Evolutionary conservation across 1,284 basidiomycete genomes (phyloP).

Genomic region (Apiotrichum laibachii): DNA sequence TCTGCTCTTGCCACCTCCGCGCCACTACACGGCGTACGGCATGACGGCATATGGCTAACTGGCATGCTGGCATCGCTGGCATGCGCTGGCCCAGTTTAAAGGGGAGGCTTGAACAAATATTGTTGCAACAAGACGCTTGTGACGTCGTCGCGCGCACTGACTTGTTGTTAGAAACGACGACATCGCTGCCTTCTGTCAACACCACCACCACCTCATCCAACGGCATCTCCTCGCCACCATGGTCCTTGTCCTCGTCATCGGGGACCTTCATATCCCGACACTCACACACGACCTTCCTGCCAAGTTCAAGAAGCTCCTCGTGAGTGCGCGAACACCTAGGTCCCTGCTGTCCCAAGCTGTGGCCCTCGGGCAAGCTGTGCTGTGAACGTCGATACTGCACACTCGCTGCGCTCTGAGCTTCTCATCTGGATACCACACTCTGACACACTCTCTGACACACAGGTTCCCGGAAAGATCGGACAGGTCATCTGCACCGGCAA

Average conservation of each 20-base stretch:
- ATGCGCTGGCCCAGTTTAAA: background rate
- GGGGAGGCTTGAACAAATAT: no score
- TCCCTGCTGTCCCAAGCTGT: background rate
- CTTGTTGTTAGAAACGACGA: background rate
- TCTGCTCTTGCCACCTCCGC: no score
- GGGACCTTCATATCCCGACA: conserved; percentile 91
- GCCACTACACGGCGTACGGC: no score
- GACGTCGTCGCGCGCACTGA: background rate
- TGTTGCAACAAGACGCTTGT: background rate
- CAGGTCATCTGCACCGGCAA: conserved; percentile 98
- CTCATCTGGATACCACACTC: no score
- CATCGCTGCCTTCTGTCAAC: background rate
- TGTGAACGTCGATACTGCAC: no score
- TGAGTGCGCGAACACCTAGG: conserved; percentile 30
- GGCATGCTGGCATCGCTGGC: no score
- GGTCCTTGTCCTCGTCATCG: conserved; percentile 90
- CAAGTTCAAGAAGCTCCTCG: conserved; percentile 96
- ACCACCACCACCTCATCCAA: background rate
- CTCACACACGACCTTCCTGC: conserved; percentile 79
- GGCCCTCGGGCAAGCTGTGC: background rate
- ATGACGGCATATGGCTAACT: no score
- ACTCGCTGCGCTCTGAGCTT: no score
- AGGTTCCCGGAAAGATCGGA: conserved; percentile 90
- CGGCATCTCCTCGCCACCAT: conserved; percentile 37
- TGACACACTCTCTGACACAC: conserved; percentile 1